Evolutionary conservation across 805 yeast species (phyloP).

Genomic region (Wickerhamomyces chaumierensis): DNA sequence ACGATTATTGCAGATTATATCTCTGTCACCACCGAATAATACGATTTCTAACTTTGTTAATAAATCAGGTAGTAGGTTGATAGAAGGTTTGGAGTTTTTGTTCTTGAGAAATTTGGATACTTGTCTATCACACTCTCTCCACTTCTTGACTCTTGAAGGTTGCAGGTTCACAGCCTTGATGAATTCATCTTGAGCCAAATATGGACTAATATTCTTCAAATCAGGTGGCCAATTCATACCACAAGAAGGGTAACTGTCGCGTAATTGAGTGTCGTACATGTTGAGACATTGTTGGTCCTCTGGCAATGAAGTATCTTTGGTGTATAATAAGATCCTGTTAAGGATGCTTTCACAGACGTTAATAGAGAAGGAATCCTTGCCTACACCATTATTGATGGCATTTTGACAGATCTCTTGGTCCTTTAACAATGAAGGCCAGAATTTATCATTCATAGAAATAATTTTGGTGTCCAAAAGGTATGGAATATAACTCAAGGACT

Average conservation of each 20-base stretch:
- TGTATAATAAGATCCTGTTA: slow-evolving; percentile 18
- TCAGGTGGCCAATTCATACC: slow-evolving; percentile 90
- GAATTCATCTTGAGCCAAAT: slow-evolving; percentile 37
- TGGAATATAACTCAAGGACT: slow-evolving; percentile 71
- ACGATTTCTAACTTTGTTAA: slow-evolving; percentile 48
- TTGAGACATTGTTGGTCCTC: slow-evolving; percentile 53
- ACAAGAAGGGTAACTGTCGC: slow-evolving; percentile 73
- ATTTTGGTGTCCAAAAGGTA: slow-evolving; percentile 51
- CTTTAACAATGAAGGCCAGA: slow-evolving; percentile 29
- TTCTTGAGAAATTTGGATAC: slow-evolving; percentile 48
- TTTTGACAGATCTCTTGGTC: slow-evolving; percentile 55
- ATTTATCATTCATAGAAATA: slow-evolving; percentile 28
- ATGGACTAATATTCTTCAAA: slow-evolving; percentile 38
- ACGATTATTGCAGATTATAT: slow-evolving; percentile 73
- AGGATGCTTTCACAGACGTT: slow-evolving; percentile 34
- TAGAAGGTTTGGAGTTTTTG: slow-evolving; percentile 43
- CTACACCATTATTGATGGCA: slow-evolving; percentile 24
- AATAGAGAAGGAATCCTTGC: slow-evolving; percentile 20
- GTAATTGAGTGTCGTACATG: slow-evolving; percentile 68
- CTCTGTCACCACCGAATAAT: slow-evolving; percentile 80
- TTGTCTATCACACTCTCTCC: slow-evolving; percentile 69
- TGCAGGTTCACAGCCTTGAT: slow-evolving; percentile 43
- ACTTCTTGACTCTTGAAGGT: slow-evolving; percentile 25
- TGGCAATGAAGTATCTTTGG: slow-evolving; percentile 21
- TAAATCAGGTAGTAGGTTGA: slow-evolving; percentile 55